Evolutionary conservation across 2,329 filamentous ascomycete genomes (phyloP), one percentile per base, ranked within the genome.

Genomic region (Cladobotryum protrusum): DNA sequence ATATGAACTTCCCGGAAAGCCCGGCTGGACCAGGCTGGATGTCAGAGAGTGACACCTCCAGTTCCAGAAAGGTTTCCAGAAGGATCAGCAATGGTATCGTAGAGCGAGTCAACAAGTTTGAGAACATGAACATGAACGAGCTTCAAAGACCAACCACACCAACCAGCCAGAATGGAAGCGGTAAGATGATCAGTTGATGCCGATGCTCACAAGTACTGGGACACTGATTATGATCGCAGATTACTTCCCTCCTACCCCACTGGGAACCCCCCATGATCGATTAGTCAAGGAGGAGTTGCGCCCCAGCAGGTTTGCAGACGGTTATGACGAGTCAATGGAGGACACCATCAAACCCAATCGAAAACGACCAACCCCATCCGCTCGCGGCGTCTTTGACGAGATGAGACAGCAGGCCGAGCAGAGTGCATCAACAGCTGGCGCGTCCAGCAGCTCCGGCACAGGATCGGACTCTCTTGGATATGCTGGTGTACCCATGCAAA

Each of bases 221-320:
- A 35, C 34, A 43, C 39, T 33, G 15, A 40, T 24, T 8, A 54
- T 39, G 12, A 33, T 19, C 32, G 47, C 52, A 83, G 83, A 72
- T 56, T 84, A 81, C 59, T 79, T 81, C 56, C 85, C 85, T 50
- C 78, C 83, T 42, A 88, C 85, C 24, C 85, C 86, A 47, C 78
- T 77, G 59, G 79, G 82, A 47, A 86, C 82, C 17, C 83, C 85
- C 40, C 74, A 76, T 54, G 68, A 76, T 53, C 68, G 70, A 45
- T 58, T 69, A 39, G 59, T 64, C 41, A 75, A 76, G 66, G 68
- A 72, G 35, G 63, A 70, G 43, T 56, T 65, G 14, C 65, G 67
- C 3, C 70, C 71, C 3, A 70, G 65, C 57, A 67, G 85, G 48
- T 85, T 85, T 60, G 64, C 75, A 3, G 79, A 83, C 20, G 74